Evolutionary conservation across 2,329 filamentous ascomycete species (phyloP).

Genomic region (Fusarium agapanthi): DNA sequence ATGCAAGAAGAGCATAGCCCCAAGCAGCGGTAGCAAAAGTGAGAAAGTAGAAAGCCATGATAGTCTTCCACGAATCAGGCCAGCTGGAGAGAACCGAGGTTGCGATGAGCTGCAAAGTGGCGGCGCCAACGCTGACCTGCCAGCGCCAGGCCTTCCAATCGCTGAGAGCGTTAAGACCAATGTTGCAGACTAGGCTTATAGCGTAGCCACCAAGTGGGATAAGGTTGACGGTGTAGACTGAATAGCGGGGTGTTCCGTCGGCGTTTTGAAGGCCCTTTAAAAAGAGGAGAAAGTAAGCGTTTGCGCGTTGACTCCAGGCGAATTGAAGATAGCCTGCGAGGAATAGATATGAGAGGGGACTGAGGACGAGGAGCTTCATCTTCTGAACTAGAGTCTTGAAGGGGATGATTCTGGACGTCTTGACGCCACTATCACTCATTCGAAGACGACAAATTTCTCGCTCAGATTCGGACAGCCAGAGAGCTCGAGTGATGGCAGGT

Average conservation of each 20-base stretch:
- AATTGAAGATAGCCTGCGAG: constrained; percentile 46
- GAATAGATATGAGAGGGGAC: constrained; percentile 43
- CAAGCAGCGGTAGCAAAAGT: constrained; percentile 48
- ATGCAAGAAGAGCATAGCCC: constrained; percentile 43
- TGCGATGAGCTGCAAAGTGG: constrained; percentile 47
- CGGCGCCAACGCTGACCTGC: constrained; percentile 62
- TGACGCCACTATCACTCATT: constrained; percentile 31
- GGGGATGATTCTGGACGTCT: constrained; percentile 30
- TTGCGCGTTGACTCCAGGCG: constrained; percentile 48
- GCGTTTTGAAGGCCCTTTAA: constrained; percentile 43
- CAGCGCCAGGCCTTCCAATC: constrained; percentile 55
- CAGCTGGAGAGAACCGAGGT: constrained; percentile 42
- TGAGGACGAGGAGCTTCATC: constrained; percentile 23
- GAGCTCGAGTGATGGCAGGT: constrained; percentile 28
- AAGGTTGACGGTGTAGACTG: constrained; percentile 58
- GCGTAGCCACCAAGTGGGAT: constrained; percentile 55
- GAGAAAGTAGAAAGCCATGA: constrained; percentile 50
- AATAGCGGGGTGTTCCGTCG: constrained; percentile 38
- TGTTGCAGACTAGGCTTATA: constrained; percentile 55
- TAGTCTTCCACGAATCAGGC: constrained; percentile 26
- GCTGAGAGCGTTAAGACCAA: constrained; percentile 64
- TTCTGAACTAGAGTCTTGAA: constrained; percentile 25
- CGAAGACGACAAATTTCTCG: constrained; percentile 17
- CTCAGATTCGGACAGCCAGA: constrained; percentile 20
- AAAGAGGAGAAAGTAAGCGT: constrained; percentile 45